Evolutionary conservation across 768 basidiomycete genomes (phyloP).

Genomic region (Lactarius pseudohatsudake): DNA sequence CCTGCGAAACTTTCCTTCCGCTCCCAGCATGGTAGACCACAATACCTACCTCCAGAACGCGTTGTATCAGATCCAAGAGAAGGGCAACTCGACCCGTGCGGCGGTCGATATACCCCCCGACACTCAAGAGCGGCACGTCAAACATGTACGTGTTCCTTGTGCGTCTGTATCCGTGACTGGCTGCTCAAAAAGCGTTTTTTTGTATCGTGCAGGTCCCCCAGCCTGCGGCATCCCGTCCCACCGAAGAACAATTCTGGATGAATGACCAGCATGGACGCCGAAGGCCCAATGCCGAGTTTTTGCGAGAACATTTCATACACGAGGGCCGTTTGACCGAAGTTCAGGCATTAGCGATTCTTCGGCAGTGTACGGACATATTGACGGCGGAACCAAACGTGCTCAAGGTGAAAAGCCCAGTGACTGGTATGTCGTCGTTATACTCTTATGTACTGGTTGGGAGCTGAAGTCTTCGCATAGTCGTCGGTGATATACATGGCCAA

Average conservation of each 20-base stretch:
- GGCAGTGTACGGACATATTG: conserved; percentile 62
- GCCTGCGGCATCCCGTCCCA: conserved; percentile 62
- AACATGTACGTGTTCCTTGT: conserved; percentile 34
- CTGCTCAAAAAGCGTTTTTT: not conserved
- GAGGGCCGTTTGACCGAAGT: conserved; percentile 80
- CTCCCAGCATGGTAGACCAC: conserved; percentile 24
- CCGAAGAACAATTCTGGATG: conserved; percentile 71
- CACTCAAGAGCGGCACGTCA: conserved; percentile 37
- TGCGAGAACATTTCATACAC: conserved; percentile 84
- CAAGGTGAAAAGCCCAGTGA: conserved; percentile 83
- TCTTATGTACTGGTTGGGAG: not conserved
- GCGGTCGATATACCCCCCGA: conserved; percentile 31
- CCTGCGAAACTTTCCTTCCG: not conserved
- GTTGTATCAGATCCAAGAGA: conserved; percentile 35
- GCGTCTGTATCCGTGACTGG: not conserved
- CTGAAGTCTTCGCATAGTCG: conserved; percentile 52
- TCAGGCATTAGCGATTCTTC: conserved; percentile 79
- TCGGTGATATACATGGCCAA: conserved; percentile 96
- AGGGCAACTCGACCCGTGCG: conserved; percentile 35
- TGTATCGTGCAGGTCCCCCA: conserved; percentile 56
- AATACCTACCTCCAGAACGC: conserved; percentile 30
- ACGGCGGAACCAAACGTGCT: conserved; percentile 78
- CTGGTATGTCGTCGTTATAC: conserved; percentile 53
- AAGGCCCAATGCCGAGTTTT: conserved; percentile 70
- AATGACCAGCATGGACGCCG: conserved; percentile 51